These are phyloP conservation scores for Ochromonadaceae sp. DNA, from an alignment of 352 stramenopile species.

Conservation along the genomic window DNA sequence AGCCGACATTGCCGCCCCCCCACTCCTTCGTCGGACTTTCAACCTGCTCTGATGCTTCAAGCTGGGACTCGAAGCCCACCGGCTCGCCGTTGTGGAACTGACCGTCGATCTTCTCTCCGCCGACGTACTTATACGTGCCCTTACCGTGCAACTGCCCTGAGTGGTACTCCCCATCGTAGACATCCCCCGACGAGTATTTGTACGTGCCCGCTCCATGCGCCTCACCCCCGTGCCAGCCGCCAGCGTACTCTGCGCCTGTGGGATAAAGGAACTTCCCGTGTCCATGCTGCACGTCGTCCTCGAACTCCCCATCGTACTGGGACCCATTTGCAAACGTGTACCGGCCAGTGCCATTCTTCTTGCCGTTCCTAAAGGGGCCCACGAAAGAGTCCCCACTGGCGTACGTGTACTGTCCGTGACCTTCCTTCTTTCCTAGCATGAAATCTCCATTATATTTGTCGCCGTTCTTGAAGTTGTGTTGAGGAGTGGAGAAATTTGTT, in stretches of 20 bases:
- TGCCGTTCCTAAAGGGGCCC: too few species aligned
- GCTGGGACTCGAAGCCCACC: too few species aligned
- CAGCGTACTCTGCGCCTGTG: slow-evolving; percentile 44
- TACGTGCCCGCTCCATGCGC: slow-evolving; percentile 22
- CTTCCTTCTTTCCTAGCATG: too few species aligned
- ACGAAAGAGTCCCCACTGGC: too few species aligned
- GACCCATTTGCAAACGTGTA: slow-evolving; percentile 59
- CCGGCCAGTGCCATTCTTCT: slow-evolving; percentile 52
- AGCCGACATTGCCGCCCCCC: background rate
- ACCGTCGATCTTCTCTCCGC: slow-evolving; percentile 11
- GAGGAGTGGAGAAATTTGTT: too few species aligned
- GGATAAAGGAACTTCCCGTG: slow-evolving; percentile 32
- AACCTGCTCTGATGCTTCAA: too few species aligned
- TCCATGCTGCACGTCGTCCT: slow-evolving; percentile 38
- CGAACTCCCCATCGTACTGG: slow-evolving; percentile 63
- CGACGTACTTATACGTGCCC: slow-evolving; percentile 25
- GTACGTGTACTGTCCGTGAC: too few species aligned
- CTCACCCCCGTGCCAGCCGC: slow-evolving; percentile 42
- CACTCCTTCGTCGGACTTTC: slow-evolving; percentile 2
- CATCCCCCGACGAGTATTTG: slow-evolving; percentile 6
- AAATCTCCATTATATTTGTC: too few species aligned
- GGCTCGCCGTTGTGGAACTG: too few species aligned
- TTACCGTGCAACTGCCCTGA: slow-evolving; percentile 21
- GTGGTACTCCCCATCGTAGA: slow-evolving; percentile 28
- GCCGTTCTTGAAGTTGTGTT: too few species aligned